These are phyloP conservation scores for Aspergillus japonicus DNA, from an alignment of 2,329 filamentous ascomycete genomes.

Conservation along the genomic window DNA sequence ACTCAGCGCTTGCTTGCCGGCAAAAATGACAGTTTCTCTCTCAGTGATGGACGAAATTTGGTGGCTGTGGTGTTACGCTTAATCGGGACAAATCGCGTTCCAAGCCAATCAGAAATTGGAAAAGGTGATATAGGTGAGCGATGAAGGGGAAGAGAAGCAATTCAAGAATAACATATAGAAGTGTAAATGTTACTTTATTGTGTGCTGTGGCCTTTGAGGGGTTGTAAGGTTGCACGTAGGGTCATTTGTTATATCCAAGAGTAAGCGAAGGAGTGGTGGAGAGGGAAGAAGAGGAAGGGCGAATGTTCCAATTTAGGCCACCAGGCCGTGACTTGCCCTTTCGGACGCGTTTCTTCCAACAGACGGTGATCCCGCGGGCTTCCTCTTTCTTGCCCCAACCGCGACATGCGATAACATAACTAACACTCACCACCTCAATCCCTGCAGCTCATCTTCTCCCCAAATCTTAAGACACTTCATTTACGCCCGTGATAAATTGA, in stretches of 20 bases:
- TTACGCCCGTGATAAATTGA: not conserved
- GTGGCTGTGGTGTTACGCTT: slow-evolving; percentile 4
- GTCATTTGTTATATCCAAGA: not conserved
- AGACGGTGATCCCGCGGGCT: slow-evolving; percentile 15
- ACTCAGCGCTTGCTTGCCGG: no score
- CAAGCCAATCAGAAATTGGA: not conserved
- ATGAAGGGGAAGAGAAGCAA: not conserved
- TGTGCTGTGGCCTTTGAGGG: not conserved
- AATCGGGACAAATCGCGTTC: slow-evolving; percentile 4
- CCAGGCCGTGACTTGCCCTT: slow-evolving; percentile 16
- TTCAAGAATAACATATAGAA: not conserved
- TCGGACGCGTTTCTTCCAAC: slow-evolving; percentile 13
- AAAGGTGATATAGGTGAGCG: not conserved
- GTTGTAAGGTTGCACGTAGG: not conserved
- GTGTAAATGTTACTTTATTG: not conserved
- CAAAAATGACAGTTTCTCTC: not conserved
- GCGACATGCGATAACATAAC: slow-evolving; percentile 5
- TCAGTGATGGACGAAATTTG: not conserved
- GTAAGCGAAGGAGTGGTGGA: not conserved
- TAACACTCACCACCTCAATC: slow-evolving; percentile 1
- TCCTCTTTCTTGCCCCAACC: slow-evolving; percentile 13
- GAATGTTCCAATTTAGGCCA: not conserved
- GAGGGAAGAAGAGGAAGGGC: not conserved
- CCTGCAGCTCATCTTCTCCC: not conserved
- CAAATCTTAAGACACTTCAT: not conserved